These are phyloP conservation scores for Fusarium sambucinum DNA, from an alignment of 2,329 filamentous ascomycete genomes.

Conservation along the genomic window DNA sequence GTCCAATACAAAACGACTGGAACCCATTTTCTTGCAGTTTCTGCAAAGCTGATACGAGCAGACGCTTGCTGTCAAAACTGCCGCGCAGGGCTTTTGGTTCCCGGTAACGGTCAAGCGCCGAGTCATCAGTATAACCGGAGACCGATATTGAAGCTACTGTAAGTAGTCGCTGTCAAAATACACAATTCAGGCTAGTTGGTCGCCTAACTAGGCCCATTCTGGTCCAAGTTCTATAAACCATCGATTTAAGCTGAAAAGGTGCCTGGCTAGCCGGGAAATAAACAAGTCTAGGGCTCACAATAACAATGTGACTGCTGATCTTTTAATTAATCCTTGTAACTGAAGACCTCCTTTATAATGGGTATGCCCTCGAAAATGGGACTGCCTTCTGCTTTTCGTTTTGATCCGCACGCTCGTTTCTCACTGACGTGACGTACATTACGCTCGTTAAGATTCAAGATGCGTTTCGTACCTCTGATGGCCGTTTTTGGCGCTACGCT, in stretches of 20 bases:
- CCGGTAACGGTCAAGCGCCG: too few relatives aligned
- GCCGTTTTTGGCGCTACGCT: not conserved
- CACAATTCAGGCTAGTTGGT: too few relatives aligned
- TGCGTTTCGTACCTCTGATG: not conserved
- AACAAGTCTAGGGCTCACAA: not conserved
- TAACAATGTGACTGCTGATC: not conserved
- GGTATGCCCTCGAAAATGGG: accelerated
- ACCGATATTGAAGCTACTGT: too few relatives aligned
- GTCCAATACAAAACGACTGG: not conserved
- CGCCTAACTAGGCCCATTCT: not conserved
- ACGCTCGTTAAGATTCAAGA: accelerated
- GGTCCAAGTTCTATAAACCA: not conserved
- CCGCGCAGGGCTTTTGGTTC: too few relatives aligned
- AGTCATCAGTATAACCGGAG: too few relatives aligned
- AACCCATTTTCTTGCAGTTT: not conserved
- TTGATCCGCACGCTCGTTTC: accelerated
- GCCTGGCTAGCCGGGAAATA: not conserved
- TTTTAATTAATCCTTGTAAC: not conserved
- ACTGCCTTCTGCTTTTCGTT: not conserved
- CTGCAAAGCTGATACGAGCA: not conserved
- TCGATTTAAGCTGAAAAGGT: not conserved
- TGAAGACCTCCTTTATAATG: not conserved
- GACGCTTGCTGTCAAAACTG: accelerated
- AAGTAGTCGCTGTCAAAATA: too few relatives aligned
- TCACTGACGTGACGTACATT: not conserved